Base-by-base conservation (phyloP, 1,284 basidiomycete genomes). In the Inonotus obliquus region DNA sequence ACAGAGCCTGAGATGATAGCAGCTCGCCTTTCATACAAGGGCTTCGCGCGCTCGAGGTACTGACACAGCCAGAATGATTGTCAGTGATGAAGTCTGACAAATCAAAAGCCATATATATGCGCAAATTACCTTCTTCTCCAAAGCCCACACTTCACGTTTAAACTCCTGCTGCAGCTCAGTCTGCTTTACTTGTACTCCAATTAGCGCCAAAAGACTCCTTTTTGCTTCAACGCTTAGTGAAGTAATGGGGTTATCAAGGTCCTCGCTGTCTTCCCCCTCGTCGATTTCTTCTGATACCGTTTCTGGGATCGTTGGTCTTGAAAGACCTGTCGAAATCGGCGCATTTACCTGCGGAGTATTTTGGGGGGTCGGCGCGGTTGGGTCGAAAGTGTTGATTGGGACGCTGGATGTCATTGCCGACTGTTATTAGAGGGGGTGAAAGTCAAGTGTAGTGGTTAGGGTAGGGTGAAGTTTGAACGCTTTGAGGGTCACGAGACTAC, bases 111-210 rank as follows among this genome's bases (percentile, higher is more conserved):
- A 25, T 10, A 17, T n/a, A 29, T 49, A 49, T 27, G 48, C 90
- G 86, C 79, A 98, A 52, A 82, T 57, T 67, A 92, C 92, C 82
- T 97, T 97, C 81, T 96, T 95, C 82, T 99, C 96, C 62, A 99
- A 84, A 76, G 96, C 94, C 62, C 98, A 83, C 71, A 95, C 94
- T 77, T 98, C 96, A 72, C 90, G 86, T 78, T 98, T 98, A 84
- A 96, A 98, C 81, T 96, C 86, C 71, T 91, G 91, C 76, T 98
- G 94, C 61, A 98, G 85, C 74, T 96, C 92, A 69, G 88, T 86
- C 77, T 98, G 94, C 79, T 96, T 90, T 67, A 88, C 86, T 76
- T 98, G 96, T 49, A 99, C 83, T 63, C 95, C 96, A 76, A 98
- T 97, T 70, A 99, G 81, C 41, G 89, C 96, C 76, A 96, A 92